Conservation (phyloP, 192 early-diverging fungal genomes). For the Paraglomus brasilianum region DNA sequence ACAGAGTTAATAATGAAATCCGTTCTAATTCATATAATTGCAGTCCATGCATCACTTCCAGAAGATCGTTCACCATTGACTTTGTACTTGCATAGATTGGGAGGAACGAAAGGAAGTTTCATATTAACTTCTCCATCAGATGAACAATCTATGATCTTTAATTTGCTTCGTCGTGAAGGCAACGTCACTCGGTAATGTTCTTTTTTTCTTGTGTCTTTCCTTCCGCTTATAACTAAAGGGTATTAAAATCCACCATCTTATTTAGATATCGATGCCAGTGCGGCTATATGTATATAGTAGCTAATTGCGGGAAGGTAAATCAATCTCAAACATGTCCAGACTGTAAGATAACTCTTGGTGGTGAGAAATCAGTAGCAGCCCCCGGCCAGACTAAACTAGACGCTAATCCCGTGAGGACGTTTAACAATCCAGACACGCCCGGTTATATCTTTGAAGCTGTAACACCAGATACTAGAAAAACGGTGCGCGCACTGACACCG, state of each 20-base stretch:
- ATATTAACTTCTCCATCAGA: slow-evolving; percentile 19
- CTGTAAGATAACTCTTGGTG: slow-evolving; percentile 15
- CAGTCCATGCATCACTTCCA: slow-evolving; percentile 9
- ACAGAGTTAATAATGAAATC: slow-evolving; percentile 12
- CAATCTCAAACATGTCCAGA: background rate
- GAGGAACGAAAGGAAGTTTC: background rate
- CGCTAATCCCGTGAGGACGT: background rate
- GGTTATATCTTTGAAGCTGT: slow-evolving; percentile 22
- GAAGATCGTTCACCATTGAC: background rate
- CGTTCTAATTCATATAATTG: slow-evolving; percentile 10
- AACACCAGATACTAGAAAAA: slow-evolving; percentile 3
- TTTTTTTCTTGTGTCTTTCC: background rate
- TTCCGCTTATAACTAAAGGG: background rate
- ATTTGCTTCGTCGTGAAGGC: background rate
- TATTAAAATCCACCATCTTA: background rate
- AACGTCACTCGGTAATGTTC: slow-evolving; percentile 6
- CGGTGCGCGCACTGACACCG: slow-evolving; percentile 17
- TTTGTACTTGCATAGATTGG: slow-evolving; percentile 4
- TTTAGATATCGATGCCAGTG: slow-evolving; percentile 31
- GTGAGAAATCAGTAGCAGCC: background rate
- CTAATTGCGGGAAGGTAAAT: slow-evolving; percentile 20
- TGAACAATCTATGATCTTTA: slow-evolving; percentile 14
- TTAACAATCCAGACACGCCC: background rate
- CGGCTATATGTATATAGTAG: slow-evolving; percentile 24
- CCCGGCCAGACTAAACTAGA: slow-evolving; percentile 1